phyloP scores from a whole-genome alignment of 495 filamentous ascomycete genomes.

The Podospora conica region DNA sequence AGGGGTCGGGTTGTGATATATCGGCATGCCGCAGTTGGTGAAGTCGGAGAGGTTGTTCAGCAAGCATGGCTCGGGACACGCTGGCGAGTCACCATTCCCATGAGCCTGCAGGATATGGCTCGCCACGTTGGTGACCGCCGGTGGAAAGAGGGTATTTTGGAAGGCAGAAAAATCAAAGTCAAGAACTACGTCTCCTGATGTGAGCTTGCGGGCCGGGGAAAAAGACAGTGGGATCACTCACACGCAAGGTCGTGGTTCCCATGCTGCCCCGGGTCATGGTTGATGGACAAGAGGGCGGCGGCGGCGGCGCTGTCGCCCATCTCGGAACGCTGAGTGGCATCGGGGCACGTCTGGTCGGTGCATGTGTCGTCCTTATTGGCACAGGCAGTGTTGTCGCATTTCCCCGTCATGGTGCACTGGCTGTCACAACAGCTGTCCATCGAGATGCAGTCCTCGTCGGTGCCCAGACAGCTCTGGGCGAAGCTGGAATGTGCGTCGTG shows the following conservation, averaged over 20 bases:
- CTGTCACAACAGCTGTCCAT: conserved; percentile 30
- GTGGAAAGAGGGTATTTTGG: conserved; percentile 10
- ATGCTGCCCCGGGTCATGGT: conserved; percentile 20
- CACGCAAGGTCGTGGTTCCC: conserved; percentile 10
- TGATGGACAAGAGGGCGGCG: conserved; percentile 34
- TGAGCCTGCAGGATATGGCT: conserved; percentile 26
- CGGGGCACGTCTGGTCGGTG: conserved; percentile 30
- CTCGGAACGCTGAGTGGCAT: conserved; percentile 15
- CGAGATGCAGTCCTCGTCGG: conserved; percentile 28
- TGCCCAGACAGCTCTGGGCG: conserved; percentile 12
- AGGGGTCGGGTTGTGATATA: conserved; percentile 9
- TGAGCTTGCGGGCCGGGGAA: conserved; percentile 2
- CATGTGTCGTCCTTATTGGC: conserved; percentile 29
- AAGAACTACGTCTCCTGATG: conserved; percentile 11
- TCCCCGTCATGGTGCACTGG: conserved; percentile 35
- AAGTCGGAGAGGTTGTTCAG: conserved; percentile 27
- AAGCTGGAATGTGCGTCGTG: conserved; percentile 4
- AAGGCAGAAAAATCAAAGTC: conserved; percentile 13
- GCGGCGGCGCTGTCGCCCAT: conserved; percentile 28
- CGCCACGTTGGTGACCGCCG: conserved; percentile 22
- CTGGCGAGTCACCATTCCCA: conserved; percentile 13
- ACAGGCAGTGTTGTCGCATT: conserved; percentile 28
- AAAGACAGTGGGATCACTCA: conserved; percentile 7
- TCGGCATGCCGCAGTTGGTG: conserved; percentile 24
- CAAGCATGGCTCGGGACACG: conserved; percentile 24